phyloP scores from a whole-genome alignment of 2,329 filamentous ascomycete genomes.

The Cladobotryum protrusum region DNA sequence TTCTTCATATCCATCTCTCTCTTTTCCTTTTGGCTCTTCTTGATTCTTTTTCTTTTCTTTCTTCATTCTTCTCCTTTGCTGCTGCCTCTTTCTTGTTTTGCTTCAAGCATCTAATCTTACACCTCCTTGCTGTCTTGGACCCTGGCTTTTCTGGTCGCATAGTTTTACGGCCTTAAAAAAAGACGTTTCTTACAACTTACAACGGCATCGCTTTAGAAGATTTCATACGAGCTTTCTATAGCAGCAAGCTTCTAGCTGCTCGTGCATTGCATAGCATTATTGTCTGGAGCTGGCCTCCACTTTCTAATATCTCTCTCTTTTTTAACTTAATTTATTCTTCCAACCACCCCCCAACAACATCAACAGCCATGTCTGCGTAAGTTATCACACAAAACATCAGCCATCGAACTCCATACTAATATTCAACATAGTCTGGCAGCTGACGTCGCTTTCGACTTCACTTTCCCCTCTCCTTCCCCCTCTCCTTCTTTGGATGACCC shows the following conservation, averaged over 20 bases:
- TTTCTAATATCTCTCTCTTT: constrained; percentile 4
- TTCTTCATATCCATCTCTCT: constrained; percentile 11
- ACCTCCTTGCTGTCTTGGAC: constrained; percentile 2
- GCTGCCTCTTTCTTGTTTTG: neutral
- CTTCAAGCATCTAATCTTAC: neutral
- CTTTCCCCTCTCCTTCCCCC: constrained; percentile 38
- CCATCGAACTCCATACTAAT: neutral
- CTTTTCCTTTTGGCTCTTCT: constrained; percentile 2
- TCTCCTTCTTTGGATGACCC: constrained; percentile 22
- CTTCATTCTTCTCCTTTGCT: neutral
- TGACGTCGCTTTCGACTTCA: constrained; percentile 57
- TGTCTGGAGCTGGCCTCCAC: constrained; percentile 18
- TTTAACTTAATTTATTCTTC: neutral
- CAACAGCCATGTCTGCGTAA: constrained; percentile 30
- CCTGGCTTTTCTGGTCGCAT: too few species aligned
- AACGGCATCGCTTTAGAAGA: too few species aligned
- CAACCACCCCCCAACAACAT: constrained; percentile 8
- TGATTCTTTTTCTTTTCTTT: neutral
- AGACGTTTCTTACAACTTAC: too few species aligned
- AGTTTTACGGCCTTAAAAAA: too few species aligned
- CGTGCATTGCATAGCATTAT: neutral
- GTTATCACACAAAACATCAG: constrained; percentile 11
- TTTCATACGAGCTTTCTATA: too few species aligned
- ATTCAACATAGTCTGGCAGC: constrained; percentile 48
- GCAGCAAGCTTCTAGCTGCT: neutral